These are phyloP conservation scores for Amanita fuliginea DNA, from an alignment of 768 basidiomycete species.

Conservation along the genomic window DNA sequence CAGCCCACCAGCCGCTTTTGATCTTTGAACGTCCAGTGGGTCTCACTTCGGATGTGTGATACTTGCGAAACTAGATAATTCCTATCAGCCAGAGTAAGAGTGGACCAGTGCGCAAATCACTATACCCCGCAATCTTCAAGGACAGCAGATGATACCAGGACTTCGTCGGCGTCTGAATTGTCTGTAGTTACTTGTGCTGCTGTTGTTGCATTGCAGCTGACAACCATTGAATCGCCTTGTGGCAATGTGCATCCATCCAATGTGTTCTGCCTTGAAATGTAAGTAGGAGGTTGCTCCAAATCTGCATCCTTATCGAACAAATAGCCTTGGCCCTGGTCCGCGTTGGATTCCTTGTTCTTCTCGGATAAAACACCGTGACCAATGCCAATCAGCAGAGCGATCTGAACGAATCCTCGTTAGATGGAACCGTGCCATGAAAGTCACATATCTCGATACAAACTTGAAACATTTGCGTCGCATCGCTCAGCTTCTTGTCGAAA, in stretches of 20 bases:
- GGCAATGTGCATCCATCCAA: background rate
- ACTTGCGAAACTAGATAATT: slow-evolving; percentile 30
- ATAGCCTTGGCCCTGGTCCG: background rate
- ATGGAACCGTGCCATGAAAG: background rate
- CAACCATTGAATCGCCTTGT: background rate
- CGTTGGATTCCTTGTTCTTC: slow-evolving; percentile 10
- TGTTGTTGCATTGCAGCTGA: background rate
- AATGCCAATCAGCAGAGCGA: slow-evolving; percentile 35
- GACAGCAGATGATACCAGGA: slow-evolving; percentile 10
- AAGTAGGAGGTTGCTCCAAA: background rate
- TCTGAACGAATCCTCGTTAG: slow-evolving; percentile 14
- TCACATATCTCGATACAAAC: slow-evolving; percentile 12
- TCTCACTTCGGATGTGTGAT: slow-evolving; percentile 37
- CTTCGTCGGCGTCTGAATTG: slow-evolving; percentile 5
- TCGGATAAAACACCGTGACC: slow-evolving; percentile 24
- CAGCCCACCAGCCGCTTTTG: slow-evolving; percentile 38
- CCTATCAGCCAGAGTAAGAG: background rate
- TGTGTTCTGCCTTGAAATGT: background rate
- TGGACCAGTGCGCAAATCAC: background rate
- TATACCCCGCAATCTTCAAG: slow-evolving; percentile 24
- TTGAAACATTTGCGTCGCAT: slow-evolving; percentile 37
- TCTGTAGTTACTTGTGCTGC: background rate
- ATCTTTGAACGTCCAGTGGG: slow-evolving; percentile 24
- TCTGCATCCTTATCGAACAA: background rate
- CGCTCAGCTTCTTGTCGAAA: slow-evolving; percentile 24